Base-by-base conservation (phyloP, 441 rosid species). In the Pelargonium australe region DNA sequence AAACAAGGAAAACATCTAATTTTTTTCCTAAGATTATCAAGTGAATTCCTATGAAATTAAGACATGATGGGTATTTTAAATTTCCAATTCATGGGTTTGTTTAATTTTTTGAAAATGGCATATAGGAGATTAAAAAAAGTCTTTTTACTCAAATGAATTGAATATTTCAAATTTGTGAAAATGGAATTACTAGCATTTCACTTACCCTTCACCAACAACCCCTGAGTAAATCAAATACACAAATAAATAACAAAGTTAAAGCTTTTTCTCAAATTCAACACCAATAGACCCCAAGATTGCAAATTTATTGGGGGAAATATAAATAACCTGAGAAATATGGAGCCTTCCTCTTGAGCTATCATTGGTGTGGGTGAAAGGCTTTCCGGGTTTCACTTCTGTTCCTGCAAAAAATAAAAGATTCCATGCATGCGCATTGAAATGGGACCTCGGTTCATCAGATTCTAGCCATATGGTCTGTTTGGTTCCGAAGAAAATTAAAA, bases 311-410 rank as follows among this genome's bases (percentile, higher is more conserved):
- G 11, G 7, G 40, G 40, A 7, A 53, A 28, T 61, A 2, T 68
- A 44, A 10, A 28, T 34, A 57, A 84, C 91, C 86, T 81, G 89
- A 4, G 96, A 86, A 64, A 87, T 80, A 73, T 85, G 97, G 58
- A 87, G 88, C 77, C 94, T 79, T 75, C 77, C 72, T 57, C 70
- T 77, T 2, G 63, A 3, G 43, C 68, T 70, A 4, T 55, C 66
- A 41, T 81, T 64, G 3, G 51, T 49, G 25, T 81, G 91, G 53
- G 84, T 74, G 78, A 84, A 86, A 61, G 91, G 87, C 57, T 72
- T 84, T 43, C 85, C 87, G 3, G 91, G 84, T 68, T 83, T 89
- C 78, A 89, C 91, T 78, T 86, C 90, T 25, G 81, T 77, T 71
- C 96, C 94, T 86, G 83, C 14, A 23, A 17, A 0, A 4, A 11